Conservation (phyloP, 2,329 filamentous ascomycete genomes). For the Calonectria pteridis region DNA sequence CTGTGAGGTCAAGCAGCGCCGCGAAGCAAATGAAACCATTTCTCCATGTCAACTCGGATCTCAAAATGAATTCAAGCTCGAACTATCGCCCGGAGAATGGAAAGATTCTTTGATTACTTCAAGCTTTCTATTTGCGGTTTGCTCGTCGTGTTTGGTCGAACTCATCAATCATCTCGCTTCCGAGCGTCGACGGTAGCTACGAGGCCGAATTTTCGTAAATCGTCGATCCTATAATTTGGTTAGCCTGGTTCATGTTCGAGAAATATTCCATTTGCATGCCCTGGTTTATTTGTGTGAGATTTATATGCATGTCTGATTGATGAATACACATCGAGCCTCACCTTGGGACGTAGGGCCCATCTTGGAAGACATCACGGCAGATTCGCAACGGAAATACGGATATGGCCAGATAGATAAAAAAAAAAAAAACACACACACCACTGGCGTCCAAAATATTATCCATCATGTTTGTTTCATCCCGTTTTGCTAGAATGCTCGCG, state of each 20-base stretch:
- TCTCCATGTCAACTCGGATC: neutral
- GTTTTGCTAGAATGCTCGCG: neutral
- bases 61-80: neutral
- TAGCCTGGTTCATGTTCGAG: neutral
- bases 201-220: neutral
- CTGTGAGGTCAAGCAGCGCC: neutral
- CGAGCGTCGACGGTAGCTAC: neutral
- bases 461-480: too few relatives aligned
- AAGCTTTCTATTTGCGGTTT: neutral
- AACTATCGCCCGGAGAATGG: neutral
- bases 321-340: neutral
- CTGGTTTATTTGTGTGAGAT: neutral
- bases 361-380: neutral
- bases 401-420: neutral
- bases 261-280: neutral
- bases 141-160: neutral
- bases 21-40: neutral
- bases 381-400: neutral
- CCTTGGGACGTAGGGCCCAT: neutral
- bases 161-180: neutral
- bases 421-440: neutral
- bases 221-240: neutral
- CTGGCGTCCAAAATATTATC: neutral
- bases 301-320: neutral
- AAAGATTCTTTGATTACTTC: neutral